Percentiles rank a stretch among this genome's conserved stretches.
Evolutionary conservation across 2,329 filamentous ascomycete species (phyloP).

Genomic region (Ascochyta koolunga): DNA sequence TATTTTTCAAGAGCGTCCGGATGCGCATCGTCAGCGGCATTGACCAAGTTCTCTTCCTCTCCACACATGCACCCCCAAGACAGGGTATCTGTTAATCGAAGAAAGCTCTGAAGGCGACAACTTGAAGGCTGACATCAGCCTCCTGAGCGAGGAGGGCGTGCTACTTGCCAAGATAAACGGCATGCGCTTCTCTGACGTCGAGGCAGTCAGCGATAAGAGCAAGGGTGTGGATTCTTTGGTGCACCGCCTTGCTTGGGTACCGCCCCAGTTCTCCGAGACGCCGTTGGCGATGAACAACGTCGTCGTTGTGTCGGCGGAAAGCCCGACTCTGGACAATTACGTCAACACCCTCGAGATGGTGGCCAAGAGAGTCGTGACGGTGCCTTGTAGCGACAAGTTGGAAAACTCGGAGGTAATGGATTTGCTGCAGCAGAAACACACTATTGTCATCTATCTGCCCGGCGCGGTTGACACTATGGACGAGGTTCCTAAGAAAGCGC

Average conservation of each 20-base stretch:
- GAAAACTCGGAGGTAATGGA: neutral
- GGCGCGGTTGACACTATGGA: constrained; percentile 7
- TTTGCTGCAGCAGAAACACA: constrained; percentile 12
- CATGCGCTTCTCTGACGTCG: constrained; percentile 52
- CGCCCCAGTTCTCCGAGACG: constrained; percentile 43
- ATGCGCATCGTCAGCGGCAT: constrained; percentile 49
- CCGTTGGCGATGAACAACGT: constrained; percentile 32
- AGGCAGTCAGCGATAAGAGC: constrained; percentile 36
- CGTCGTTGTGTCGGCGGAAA: constrained; percentile 35
- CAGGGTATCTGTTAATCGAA: constrained; percentile 45
- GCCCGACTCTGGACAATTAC: constrained; percentile 22
- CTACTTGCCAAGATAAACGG: constrained; percentile 41
- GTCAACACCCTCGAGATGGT: constrained; percentile 20
- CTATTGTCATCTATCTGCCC: constrained; percentile 26
- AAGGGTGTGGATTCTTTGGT: constrained; percentile 40
- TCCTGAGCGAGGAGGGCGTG: constrained; percentile 37
- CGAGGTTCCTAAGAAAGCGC: constrained; percentile 18
- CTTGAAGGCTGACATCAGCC: constrained; percentile 38
- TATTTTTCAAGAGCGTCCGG: constrained; percentile 47
- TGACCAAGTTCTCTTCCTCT: constrained; percentile 34
- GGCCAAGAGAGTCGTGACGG: neutral
- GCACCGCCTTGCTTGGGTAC: constrained; percentile 49
- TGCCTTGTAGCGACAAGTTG: constrained; percentile 17
- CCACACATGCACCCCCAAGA: constrained; percentile 35
- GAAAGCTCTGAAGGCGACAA: constrained; percentile 31